phyloP scores from a whole-genome alignment of 352 stramenopile genomes.

The Thalassiosira livingstoniorum region DNA sequence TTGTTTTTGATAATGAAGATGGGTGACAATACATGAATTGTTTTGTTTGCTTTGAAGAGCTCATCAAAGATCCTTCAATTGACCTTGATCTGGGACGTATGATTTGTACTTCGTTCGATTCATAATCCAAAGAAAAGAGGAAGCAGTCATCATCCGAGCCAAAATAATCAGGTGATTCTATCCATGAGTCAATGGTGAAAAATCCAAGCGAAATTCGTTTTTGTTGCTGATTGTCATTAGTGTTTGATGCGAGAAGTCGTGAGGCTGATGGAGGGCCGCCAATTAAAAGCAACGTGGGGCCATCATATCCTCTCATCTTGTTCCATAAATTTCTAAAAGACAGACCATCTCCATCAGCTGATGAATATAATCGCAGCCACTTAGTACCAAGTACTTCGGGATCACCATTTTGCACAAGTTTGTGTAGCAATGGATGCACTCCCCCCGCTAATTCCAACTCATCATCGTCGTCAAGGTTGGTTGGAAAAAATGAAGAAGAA shows the following conservation, averaged over 20 bases:
- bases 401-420: constrained; percentile 45
- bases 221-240: not conserved
- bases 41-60: constrained; percentile 13
- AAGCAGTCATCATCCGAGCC: constrained; percentile 59
- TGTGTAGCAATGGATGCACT: constrained; percentile 55
- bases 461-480: constrained; percentile 14
- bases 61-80: not conserved
- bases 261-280: constrained; percentile 37
- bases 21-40: constrained; percentile 42
- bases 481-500: constrained; percentile 60
- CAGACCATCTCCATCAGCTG: constrained; percentile 42
- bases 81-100: constrained; percentile 34
- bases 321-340: constrained; percentile 42
- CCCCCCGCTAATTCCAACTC: constrained; percentile 22
- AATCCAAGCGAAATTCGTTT: constrained; percentile 59
- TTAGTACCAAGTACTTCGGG: constrained; percentile 60
- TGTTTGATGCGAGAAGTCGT: not conserved
- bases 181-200: constrained; percentile 63
- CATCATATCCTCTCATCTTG: constrained; percentile 43
- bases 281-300: constrained; percentile 42
- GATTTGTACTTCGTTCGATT: constrained; percentile 50
- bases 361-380: constrained; percentile 47
- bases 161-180: constrained; percentile 47
- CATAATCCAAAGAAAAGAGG: constrained; percentile 63
- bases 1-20: constrained; percentile 17